Evolutionary conservation across 257 asterid species (phyloP).

Genomic region (Plantago elongata): DNA sequence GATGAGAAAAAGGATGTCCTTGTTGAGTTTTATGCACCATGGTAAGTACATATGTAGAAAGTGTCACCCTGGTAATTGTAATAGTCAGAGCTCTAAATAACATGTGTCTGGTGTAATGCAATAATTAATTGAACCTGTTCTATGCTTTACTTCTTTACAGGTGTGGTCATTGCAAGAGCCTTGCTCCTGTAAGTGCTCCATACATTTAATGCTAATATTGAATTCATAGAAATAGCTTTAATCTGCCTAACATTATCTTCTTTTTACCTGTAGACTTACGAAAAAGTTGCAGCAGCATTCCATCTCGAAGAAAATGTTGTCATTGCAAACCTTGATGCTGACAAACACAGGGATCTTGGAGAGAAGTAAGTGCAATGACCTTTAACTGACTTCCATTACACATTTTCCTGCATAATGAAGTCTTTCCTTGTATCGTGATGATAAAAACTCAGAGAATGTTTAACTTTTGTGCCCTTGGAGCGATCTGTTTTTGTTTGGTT

Average conservation of each 20-base stretch:
- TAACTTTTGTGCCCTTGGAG: neutral
- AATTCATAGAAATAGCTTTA: slow-evolving; percentile 4
- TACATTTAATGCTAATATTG: slow-evolving; percentile 17
- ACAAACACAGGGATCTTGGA: slow-evolving; percentile 66
- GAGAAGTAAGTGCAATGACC: slow-evolving; percentile 58
- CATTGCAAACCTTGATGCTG: slow-evolving; percentile 89
- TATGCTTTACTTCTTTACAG: slow-evolving; percentile 38
- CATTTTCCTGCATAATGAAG: neutral
- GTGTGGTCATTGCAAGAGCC: slow-evolving; percentile 97
- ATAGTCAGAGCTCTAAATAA: too few relatives aligned
- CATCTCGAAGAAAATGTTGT: slow-evolving; percentile 68
- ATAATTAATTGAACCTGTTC: slow-evolving; percentile 5
- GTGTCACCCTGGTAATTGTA: neutral
- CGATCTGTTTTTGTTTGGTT: slow-evolving; percentile 4
- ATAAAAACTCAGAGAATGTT: too few relatives aligned
- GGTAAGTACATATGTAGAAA: slow-evolving; percentile 38
- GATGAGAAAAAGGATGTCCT: slow-evolving; percentile 76
- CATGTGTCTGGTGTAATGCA: neutral
- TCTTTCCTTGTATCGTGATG: slow-evolving; percentile 1
- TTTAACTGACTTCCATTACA: neutral
- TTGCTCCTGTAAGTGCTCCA: slow-evolving; percentile 82
- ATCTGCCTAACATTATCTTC: slow-evolving; percentile 15
- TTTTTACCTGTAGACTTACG: slow-evolving; percentile 52
- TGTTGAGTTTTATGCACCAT: slow-evolving; percentile 95
- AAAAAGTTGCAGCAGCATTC: slow-evolving; percentile 86